Conservation (phyloP, 352 stramenopile genomes). For the Phytophthora syringae region DNA sequence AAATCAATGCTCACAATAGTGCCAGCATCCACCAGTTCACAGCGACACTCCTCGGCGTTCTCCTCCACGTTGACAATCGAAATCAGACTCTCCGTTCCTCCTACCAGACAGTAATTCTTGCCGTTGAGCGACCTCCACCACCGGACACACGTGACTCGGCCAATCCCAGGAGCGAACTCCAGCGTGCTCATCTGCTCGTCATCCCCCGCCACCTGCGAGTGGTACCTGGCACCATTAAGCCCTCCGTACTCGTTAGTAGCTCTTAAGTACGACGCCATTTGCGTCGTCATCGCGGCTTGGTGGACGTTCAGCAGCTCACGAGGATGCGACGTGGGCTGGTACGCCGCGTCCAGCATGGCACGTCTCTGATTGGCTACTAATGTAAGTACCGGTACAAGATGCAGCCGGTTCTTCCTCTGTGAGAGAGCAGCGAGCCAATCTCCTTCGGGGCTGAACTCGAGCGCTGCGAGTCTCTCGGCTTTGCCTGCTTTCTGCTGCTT, state of each 20-base stretch:
- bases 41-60: constrained; percentile 85
- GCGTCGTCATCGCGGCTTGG: constrained; percentile 76
- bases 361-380: constrained; percentile 66
- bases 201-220: constrained; percentile 82
- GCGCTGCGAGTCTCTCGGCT: constrained; percentile 62
- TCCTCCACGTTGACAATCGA: constrained; percentile 89
- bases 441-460: constrained; percentile 86
- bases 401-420: constrained; percentile 76
- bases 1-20: constrained; percentile 80
- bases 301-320: constrained; percentile 78
- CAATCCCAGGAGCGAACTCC: constrained; percentile 79
- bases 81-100: constrained; percentile 75
- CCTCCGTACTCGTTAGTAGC: constrained; percentile 83
- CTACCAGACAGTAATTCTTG: constrained; percentile 87
- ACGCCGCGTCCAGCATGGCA: constrained; percentile 62
- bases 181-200: constrained; percentile 87
- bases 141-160: constrained; percentile 62
- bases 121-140: constrained; percentile 88
- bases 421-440: constrained; percentile 86
- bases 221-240: constrained; percentile 82
- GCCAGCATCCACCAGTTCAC: constrained; percentile 71
- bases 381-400: constrained; percentile 72
- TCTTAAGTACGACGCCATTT: constrained; percentile 87
- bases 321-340: constrained; percentile 53
- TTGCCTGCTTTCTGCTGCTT: constrained; percentile 64